These are phyloP conservation scores for Stephania yunnanensis DNA, from an alignment of 164 flowering plant genomes.

Conservation along the genomic window DNA sequence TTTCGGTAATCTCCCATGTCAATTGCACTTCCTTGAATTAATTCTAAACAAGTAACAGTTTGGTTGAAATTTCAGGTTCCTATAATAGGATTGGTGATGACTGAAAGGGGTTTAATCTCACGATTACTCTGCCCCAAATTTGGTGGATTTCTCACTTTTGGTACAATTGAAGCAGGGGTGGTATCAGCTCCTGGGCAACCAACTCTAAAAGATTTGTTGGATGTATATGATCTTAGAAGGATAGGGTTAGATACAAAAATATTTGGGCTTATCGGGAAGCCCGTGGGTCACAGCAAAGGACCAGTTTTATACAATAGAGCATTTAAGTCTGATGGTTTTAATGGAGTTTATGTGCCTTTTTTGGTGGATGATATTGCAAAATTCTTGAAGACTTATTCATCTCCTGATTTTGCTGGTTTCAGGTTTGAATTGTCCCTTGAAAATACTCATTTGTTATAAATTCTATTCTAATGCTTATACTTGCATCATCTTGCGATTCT, in stretches of 20 bases:
- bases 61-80: conserved; percentile 60
- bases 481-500: neutral
- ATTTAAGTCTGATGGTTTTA: conserved; percentile 62
- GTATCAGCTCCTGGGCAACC: conserved; percentile 99
- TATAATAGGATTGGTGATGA: conserved; percentile 81
- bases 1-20: too few relatives aligned
- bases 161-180: conserved; percentile 59
- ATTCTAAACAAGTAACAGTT: conserved; percentile 1
- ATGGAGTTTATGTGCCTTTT: conserved; percentile 79
- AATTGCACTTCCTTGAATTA: too few relatives aligned
- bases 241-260: conserved; percentile 77
- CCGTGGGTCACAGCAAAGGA: conserved; percentile 89
- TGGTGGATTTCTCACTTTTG: conserved; percentile 95
- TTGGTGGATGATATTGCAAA: conserved; percentile 75
- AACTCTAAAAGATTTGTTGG: conserved; percentile 59
- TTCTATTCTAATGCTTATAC: neutral
- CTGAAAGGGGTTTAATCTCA: conserved; percentile 85
- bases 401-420: conserved; percentile 87
- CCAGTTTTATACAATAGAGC: conserved; percentile 71
- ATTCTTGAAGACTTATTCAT: conserved; percentile 69
- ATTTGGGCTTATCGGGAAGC: conserved; percentile 89
- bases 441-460: neutral
- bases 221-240: conserved; percentile 63
- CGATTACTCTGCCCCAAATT: conserved; percentile 82
- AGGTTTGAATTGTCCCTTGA: conserved; percentile 43